Evolutionary conservation across 306 rosid species (phyloP), one percentile per base, ranked within the genome.

Genomic region (Quercus robur): DNA sequence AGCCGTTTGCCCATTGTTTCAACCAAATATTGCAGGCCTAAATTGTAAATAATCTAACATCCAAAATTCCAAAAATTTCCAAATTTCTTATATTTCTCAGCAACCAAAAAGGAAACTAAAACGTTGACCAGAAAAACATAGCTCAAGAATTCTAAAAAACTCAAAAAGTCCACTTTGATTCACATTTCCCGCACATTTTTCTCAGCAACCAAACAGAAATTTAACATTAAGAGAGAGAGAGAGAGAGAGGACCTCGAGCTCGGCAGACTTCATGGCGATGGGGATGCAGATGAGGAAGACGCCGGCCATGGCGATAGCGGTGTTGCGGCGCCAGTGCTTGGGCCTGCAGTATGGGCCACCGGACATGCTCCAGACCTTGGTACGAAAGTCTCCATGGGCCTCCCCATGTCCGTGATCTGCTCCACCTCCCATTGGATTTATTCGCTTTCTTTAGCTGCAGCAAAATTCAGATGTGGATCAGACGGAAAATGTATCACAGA

Each of bases 291-390:
- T 15, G 64, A 96, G 98, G 78, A 96, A 81, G 71, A 91, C 84
- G 7, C 98, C 99, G 67, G 84, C 79, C 99, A 96, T 91, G 30
- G 98, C 99, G 3, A 93, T 80, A 73, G 94, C 98, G 10, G 99
- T 96, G 85, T 96, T 96, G 68, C 97, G 97, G 85, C 82, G 92
- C 99, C 99, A 96, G 82, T 96, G 94, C 82, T 89, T 91, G 70
- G 99, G 99, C 44, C 99, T 87, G 49, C 98, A 96, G 87, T 96
- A 0, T 19, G 98, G 94, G 33, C 99, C 99, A 28, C 99, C 99
- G 17, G 83, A 55, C 94, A 96, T 93, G 81, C 97, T 93, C 99
- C 99, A 96, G 5, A 96, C 99, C 84, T 93, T 96, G 81, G 69
- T 72, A 87, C 98, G 88, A 87, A 93, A 93, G 82, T 96, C 99